Evolutionary conservation across 805 yeast species (phyloP).

Genomic region (Kodamaea laetipori): DNA sequence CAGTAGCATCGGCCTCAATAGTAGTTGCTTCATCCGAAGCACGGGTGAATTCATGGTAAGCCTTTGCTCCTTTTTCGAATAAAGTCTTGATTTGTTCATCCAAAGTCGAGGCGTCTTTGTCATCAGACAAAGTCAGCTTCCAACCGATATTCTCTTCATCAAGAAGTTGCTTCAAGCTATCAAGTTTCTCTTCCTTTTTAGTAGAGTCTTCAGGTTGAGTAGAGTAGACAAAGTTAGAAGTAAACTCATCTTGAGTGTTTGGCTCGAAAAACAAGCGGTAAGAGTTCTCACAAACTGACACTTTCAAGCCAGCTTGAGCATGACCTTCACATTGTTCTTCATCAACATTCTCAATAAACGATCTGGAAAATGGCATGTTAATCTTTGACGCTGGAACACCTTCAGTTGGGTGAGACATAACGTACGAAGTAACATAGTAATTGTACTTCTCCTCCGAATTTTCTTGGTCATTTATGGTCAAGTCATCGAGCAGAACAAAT

Average conservation of each 20-base stretch:
- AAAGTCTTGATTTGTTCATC: slow-evolving; percentile 36
- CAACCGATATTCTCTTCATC: slow-evolving; percentile 58
- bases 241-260: slow-evolving; percentile 75
- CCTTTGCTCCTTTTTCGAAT: slow-evolving; percentile 41
- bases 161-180: slow-evolving; percentile 40
- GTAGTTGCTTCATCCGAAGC: slow-evolving; percentile 15
- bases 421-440: slow-evolving; percentile 88
- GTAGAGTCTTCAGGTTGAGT: slow-evolving; percentile 32
- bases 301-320: slow-evolving; percentile 69
- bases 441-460: slow-evolving; percentile 84
- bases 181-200: slow-evolving; percentile 32
- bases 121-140: slow-evolving; percentile 48
- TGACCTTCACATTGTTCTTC: slow-evolving; percentile 63
- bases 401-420: slow-evolving; percentile 96
- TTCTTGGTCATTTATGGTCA: slow-evolving; percentile 71
- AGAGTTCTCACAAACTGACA: slow-evolving; percentile 74
- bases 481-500: slow-evolving; percentile 83
- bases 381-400: slow-evolving; percentile 82
- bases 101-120: slow-evolving; percentile 32
- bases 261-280: slow-evolving; percentile 82
- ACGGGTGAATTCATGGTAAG: slow-evolving; percentile 19
- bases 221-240: slow-evolving; percentile 56
- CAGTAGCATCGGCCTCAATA: slow-evolving; percentile 12
- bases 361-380: slow-evolving; percentile 74
- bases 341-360: slow-evolving; percentile 54